phyloP scores from a whole-genome alignment of 2,329 filamentous ascomycete genomes.

The Cordyceps tenuipes region DNA sequence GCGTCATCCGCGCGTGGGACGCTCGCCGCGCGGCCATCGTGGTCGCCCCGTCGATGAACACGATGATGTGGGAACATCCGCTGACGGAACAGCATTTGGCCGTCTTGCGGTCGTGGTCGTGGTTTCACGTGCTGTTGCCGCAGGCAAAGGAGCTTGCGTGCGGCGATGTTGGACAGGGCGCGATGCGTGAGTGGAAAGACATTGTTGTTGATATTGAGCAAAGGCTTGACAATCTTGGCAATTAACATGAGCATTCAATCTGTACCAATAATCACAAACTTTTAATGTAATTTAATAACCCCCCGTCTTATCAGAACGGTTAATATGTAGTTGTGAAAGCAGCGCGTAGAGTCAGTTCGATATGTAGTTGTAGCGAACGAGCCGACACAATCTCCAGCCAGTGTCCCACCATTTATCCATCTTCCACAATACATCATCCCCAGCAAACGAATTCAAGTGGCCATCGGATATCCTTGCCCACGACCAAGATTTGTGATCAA shows the following conservation, averaged over 20 bases:
- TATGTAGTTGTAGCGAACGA: neutral
- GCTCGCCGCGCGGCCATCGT: slow-evolving; percentile 60
- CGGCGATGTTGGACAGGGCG: slow-evolving; percentile 73
- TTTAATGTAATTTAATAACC: too few species aligned
- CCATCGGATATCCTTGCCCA: too few species aligned
- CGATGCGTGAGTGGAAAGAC: slow-evolving; percentile 72
- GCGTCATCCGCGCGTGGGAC: slow-evolving; percentile 82
- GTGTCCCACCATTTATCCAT: too few species aligned
- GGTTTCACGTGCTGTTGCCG: slow-evolving; percentile 66
- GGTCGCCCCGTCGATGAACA: slow-evolving; percentile 81
- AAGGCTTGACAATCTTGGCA: neutral
- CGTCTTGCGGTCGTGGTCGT: slow-evolving; percentile 54
- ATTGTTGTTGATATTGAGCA: slow-evolving; percentile 54
- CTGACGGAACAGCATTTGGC: slow-evolving; percentile 65
- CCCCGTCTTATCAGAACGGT: too few species aligned
- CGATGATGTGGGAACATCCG: slow-evolving; percentile 81
- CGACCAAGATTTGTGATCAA: too few species aligned
- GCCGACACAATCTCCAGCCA: too few species aligned
- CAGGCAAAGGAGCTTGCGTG: slow-evolving; percentile 74
- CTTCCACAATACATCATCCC: too few species aligned
- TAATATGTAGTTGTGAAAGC: too few species aligned
- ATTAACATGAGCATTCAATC: neutral
- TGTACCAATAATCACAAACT: neutral
- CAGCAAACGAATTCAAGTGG: too few species aligned
- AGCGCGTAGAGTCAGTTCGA: too few species aligned